A percentile compares a stretch with the other conserved stretches of the same genome.
These are phyloP conservation scores for Pestalotiopsis sp. DNA, from an alignment of 2,329 filamentous ascomycete genomes.

Conservation along the genomic window DNA sequence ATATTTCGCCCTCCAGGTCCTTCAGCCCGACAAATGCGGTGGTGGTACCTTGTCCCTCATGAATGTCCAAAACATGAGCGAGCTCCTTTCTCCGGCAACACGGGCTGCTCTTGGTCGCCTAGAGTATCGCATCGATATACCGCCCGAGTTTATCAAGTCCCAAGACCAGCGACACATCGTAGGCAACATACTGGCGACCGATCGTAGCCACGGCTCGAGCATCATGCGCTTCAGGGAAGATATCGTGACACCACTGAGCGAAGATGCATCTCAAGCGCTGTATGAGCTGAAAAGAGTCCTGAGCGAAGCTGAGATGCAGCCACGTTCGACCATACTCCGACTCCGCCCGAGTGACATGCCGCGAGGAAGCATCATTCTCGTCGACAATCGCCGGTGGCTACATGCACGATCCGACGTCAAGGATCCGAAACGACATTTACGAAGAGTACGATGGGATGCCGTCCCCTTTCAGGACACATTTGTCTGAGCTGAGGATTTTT, in stretches of 20 bases:
- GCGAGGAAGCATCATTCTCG: slow-evolving; percentile 30
- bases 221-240: slow-evolving; percentile 36
- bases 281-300: slow-evolving; percentile 26
- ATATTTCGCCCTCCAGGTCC: slow-evolving; percentile 45
- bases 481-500: too few species aligned
- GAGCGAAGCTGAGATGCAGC: slow-evolving; percentile 14
- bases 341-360: slow-evolving; percentile 31
- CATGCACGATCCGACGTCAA: slow-evolving; percentile 35
- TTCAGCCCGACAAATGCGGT: slow-evolving; percentile 41
- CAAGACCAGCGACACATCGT: slow-evolving; percentile 5
- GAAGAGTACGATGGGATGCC: slow-evolving; percentile 38
- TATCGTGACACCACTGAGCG: slow-evolving; percentile 31
- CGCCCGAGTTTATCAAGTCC: slow-evolving; percentile 38
- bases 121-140: slow-evolving; percentile 36
- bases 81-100: slow-evolving; percentile 28
- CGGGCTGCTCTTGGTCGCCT: slow-evolving; percentile 24
- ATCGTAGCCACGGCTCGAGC: neutral
- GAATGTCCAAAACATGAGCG: slow-evolving; percentile 32
- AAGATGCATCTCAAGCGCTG: slow-evolving; percentile 21
- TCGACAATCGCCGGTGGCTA: slow-evolving; percentile 39
- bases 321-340: slow-evolving; percentile 22
- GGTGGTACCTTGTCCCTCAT: slow-evolving; percentile 43
- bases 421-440: slow-evolving; percentile 37
- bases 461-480: slow-evolving; percentile 22
- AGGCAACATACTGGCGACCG: slow-evolving; percentile 7